Conservation (phyloP, 1,284 basidiomycete species). For the Naganishia sp. region DNA sequence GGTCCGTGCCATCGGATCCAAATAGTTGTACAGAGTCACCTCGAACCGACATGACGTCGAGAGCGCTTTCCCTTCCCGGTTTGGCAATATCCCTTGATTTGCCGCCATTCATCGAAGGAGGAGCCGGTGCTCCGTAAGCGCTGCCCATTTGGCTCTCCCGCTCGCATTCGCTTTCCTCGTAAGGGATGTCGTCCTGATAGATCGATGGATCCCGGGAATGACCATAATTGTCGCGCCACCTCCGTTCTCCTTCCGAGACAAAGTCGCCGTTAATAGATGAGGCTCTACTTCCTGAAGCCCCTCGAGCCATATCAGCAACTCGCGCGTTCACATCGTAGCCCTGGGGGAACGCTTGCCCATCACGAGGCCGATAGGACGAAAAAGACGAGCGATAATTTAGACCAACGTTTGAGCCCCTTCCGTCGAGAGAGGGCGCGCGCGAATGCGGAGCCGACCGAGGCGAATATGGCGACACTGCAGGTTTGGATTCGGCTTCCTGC, state of each 20-base stretch:
- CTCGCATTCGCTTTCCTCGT: conserved; percentile 22
- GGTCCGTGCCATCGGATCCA: conserved; percentile 29
- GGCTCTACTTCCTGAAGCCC: conserved; percentile 7
- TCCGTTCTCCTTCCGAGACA: conserved; percentile 7
- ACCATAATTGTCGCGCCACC: conserved; percentile 7
- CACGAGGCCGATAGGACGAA: conserved; percentile 33
- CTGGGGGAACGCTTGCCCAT: conserved; percentile 25
- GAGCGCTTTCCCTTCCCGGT: conserved; percentile 13
- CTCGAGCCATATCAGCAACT: conserved; percentile 12
- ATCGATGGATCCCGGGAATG: conserved; percentile 9
- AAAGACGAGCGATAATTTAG: conserved; percentile 23
- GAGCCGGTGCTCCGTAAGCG: conserved; percentile 3
- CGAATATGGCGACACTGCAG: conserved; percentile 4
- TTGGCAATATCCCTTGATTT: conserved; percentile 4
- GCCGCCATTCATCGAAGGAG: neutral
- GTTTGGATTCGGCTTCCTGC: conserved; percentile 40
- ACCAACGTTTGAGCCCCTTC: conserved; percentile 29
- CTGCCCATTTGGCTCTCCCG: conserved; percentile 15
- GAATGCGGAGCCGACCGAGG: conserved; percentile 29
- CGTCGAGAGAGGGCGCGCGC: conserved; percentile 28
- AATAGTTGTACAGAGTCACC: conserved; percentile 32
- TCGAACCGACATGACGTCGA: conserved; percentile 28
- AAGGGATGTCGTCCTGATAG: conserved; percentile 16
- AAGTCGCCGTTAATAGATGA: conserved; percentile 25
- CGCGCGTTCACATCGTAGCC: conserved; percentile 32